A percentile compares a stretch with the other conserved stretches of the same genome.
phyloP scores from a whole-genome alignment of 257 asterid genomes.

The Eustoma russellianum region DNA sequence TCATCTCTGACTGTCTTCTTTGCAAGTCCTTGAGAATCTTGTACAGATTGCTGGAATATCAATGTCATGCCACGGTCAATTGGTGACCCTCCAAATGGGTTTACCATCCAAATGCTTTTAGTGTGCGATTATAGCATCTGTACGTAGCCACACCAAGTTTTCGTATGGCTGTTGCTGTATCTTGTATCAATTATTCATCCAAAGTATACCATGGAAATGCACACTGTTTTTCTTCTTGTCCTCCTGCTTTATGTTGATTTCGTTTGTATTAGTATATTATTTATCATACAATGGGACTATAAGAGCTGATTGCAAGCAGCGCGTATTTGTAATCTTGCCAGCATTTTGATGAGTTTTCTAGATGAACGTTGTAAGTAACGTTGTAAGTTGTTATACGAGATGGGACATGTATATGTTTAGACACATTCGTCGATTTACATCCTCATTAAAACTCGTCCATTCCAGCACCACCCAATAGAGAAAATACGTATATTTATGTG shows the following conservation, averaged over 20 bases:
- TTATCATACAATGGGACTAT: conserved; percentile 7
- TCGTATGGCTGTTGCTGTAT: background rate
- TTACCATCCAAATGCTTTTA: background rate
- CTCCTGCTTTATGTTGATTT: conserved; percentile 11
- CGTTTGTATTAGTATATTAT: conserved; percentile 10
- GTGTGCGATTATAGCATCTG: background rate
- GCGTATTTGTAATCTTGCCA: conserved; percentile 3
- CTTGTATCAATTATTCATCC: too few species aligned
- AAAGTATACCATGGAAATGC: background rate
- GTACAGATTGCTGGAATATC: too few species aligned
- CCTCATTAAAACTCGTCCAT: too few species aligned
- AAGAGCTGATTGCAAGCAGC: conserved; percentile 1
- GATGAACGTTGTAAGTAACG: too few species aligned
- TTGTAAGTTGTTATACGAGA: too few species aligned
- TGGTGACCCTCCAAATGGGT: too few species aligned
- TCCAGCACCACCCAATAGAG: too few species aligned
- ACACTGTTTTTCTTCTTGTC: background rate
- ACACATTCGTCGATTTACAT: too few species aligned
- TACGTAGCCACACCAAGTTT: background rate
- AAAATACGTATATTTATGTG: too few species aligned
- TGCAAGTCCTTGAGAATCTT: conserved; percentile 21
- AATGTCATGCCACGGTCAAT: too few species aligned
- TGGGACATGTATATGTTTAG: too few species aligned
- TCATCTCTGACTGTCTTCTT: conserved; percentile 29
- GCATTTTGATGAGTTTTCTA: background rate